Evolutionary conservation across 2,329 filamentous ascomycete species (phyloP), one percentile per base, ranked within the genome.

Genomic region (Ophiostoma ulmi): DNA sequence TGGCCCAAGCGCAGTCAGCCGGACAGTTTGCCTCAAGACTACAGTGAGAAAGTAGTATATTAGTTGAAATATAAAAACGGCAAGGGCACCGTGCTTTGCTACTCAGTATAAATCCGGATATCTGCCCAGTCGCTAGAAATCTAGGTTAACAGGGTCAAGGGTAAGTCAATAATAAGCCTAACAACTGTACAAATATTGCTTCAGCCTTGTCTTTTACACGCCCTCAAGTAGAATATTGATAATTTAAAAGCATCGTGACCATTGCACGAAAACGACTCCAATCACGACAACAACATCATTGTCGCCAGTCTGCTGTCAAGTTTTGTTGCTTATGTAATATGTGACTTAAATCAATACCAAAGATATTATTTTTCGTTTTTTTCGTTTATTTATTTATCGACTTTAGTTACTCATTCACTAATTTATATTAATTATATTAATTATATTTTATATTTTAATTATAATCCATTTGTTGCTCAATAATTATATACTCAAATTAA

Each of bases 1-100:
- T 58, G 52, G 6, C 52, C 52, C n/a, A 58, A 22, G 52, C 52
- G 52, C 52, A 58, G n/a, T 58, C 52, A 58, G 52, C n/a, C 52
- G 52, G n/a, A 20, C 44, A 7, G 17, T n/a, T 14, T 39, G 11
- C 8, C 14, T 44, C 41, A 44, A 44, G 4, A 44, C 41, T 48
- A 26, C 26, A 17, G 7, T 20, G 44, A 48, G 5, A 48, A 48
- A 3, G 17, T n/a, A 20, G 14, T 48, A 26, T 26, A 26, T 26
- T 26, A 26, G 44, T 48, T 48, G 17, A 48, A 48, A 48, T 48
- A 48, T 20, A 48, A 48, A 48, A 48, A 48, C 44, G 41, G 41
- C 41, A 48, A 48, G 44, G 7, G 44, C 5, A 48, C 44, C 44
- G 52, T 58, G 48, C 48, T 22, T 20, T 26, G 26, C 10, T 55